Percentiles rank a stretch among this genome's conserved stretches.
Evolutionary conservation across 2,329 filamentous ascomycete genomes (phyloP).

Genomic region (Colletotrichum cereale): DNA sequence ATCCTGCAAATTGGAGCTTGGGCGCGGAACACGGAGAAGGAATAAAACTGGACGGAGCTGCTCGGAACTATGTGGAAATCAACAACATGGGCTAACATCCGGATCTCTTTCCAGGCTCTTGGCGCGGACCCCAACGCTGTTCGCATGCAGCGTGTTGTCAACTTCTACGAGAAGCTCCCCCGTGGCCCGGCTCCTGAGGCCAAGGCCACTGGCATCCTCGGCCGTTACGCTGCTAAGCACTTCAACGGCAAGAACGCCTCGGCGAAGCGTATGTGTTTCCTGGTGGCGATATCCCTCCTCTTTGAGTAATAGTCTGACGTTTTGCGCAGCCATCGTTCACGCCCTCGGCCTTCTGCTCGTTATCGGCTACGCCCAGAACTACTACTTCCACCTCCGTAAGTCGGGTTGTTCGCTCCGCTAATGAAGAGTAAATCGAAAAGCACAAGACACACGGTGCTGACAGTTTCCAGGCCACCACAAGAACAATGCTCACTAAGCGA

Average conservation of each 20-base stretch:
- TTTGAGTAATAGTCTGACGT: neutral
- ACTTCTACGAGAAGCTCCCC: slow-evolving; percentile 98
- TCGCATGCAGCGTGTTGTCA: slow-evolving; percentile 97
- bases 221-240: slow-evolving; percentile 90
- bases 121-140: slow-evolving; percentile 95
- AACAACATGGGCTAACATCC: slow-evolving; percentile 52
- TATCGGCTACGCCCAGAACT: slow-evolving; percentile 96
- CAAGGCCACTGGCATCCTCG: slow-evolving; percentile 85
- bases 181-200: slow-evolving; percentile 88
- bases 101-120: slow-evolving; percentile 75
- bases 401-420: slow-evolving; percentile 45
- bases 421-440: slow-evolving; percentile 41
- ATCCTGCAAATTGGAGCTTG: slow-evolving; percentile 21
- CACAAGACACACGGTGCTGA: slow-evolving; percentile 27
- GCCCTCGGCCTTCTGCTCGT: slow-evolving; percentile 81
- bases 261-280: slow-evolving; percentile 79
- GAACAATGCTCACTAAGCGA: slow-evolving; percentile 95
- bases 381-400: slow-evolving; percentile 99
- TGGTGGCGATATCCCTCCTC: neutral
- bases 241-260: slow-evolving; percentile 91
- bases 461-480: slow-evolving; percentile 90
- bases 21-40: neutral
- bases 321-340: slow-evolving; percentile 82
- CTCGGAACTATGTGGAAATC: slow-evolving; percentile 24
- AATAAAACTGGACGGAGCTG: slow-evolving; percentile 18